These are phyloP conservation scores for Suhomyces vadensis DNA, from an alignment of 805 yeast species.

Conservation along the genomic window DNA sequence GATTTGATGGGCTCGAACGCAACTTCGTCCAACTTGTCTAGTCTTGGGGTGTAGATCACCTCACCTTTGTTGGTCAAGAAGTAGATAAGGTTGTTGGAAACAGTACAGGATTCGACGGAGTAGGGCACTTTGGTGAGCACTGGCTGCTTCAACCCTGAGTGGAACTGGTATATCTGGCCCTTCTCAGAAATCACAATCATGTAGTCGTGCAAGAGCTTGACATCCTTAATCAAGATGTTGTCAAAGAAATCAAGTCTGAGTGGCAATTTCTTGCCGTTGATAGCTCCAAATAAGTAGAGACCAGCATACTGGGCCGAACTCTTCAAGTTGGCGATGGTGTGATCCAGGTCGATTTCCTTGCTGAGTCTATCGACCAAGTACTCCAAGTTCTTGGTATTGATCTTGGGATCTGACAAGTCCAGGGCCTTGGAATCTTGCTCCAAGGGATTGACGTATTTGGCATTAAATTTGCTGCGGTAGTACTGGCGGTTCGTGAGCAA, in stretches of 20 bases:
- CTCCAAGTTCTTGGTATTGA: slow-evolving; percentile 27
- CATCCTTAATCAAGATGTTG: slow-evolving; percentile 54
- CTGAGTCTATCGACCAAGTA: slow-evolving; percentile 27
- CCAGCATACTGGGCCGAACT: slow-evolving; percentile 31
- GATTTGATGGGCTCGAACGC: slow-evolving; percentile 17
- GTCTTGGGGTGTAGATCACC: slow-evolving; percentile 31
- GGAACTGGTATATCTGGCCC: slow-evolving; percentile 80
- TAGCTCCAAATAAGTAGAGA: slow-evolving; percentile 36
- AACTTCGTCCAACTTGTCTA: slow-evolving; percentile 14
- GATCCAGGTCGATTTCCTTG: slow-evolving; percentile 21
- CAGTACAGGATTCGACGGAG: slow-evolving; percentile 30
- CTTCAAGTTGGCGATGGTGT: slow-evolving; percentile 20
- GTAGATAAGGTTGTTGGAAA: slow-evolving; percentile 55
- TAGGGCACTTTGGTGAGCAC: slow-evolving; percentile 27
- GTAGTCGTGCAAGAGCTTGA: slow-evolving; percentile 48
- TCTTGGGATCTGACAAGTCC: slow-evolving; percentile 32
- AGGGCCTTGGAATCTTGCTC: slow-evolving; percentile 37
- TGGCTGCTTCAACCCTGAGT: slow-evolving; percentile 38
- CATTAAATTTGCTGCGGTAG: slow-evolving; percentile 34
- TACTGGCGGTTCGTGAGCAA: slow-evolving; percentile 43
- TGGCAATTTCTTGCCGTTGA: slow-evolving; percentile 49
- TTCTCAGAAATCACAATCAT: slow-evolving; percentile 62
- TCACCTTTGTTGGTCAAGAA: slow-evolving; percentile 49
- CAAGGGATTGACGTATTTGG: slow-evolving; percentile 36
- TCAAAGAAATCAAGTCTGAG: slow-evolving; percentile 65